A percentile compares a stretch with the other conserved stretches of the same genome.
phyloP scores from a whole-genome alignment of 2,329 filamentous ascomycete genomes.

The Alternaria triticina region DNA sequence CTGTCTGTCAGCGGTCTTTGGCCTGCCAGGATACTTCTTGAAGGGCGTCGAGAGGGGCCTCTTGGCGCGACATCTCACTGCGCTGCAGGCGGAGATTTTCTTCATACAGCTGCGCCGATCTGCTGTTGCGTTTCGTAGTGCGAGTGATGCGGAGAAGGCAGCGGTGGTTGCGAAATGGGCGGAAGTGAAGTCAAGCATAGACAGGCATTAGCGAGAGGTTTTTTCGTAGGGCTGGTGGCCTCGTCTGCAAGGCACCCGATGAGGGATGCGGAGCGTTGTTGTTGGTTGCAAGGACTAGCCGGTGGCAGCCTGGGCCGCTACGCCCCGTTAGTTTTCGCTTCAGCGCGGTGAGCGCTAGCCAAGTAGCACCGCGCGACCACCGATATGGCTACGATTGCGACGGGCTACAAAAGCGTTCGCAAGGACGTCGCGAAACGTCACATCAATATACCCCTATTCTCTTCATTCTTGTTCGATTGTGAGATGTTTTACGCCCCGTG shows the following conservation, averaged over 20 bases:
- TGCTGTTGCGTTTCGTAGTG: background rate
- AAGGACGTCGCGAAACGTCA: background rate
- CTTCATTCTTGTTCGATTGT: background rate
- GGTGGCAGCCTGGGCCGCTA: background rate
- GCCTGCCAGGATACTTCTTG: slow-evolving; percentile 17
- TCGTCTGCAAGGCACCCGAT: background rate
- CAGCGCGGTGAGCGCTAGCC: background rate
- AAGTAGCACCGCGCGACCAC: background rate
- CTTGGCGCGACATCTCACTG: slow-evolving; percentile 10
- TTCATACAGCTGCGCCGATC: slow-evolving; percentile 17
- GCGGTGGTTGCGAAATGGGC: background rate
- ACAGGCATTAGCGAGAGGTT: background rate
- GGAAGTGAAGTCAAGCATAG: background rate
- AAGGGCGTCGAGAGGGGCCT: slow-evolving; percentile 17
- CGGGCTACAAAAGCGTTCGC: background rate
- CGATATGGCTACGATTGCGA: background rate
- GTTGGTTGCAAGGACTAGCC: background rate
- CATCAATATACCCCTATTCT: background rate
- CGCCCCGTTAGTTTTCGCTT: background rate
- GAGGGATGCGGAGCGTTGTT: background rate
- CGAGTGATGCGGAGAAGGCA: background rate
- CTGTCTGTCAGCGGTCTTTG: slow-evolving; percentile 7
- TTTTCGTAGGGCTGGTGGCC: background rate
- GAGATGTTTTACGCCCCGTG: background rate
- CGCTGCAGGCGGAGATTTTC: slow-evolving; percentile 18